Base-by-base conservation (phyloP, 371 early-diverging fungal genomes). In the Mucor piriformis region DNA sequence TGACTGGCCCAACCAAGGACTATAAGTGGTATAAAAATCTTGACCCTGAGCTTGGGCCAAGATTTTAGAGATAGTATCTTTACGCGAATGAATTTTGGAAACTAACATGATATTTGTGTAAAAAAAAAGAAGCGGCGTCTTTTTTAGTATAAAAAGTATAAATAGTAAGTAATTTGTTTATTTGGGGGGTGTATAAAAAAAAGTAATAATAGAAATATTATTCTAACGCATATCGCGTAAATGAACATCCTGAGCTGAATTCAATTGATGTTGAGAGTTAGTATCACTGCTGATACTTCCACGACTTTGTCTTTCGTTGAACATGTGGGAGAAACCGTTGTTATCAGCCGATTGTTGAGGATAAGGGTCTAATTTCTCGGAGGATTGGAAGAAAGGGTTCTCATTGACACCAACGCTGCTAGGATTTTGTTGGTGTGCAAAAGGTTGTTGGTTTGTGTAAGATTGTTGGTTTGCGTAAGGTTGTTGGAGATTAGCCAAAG, bases 321-420 rank as follows among this genome's bases (percentile, higher is more conserved):
- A 78, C 76, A 75, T 75, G 56, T 78, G 79, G 15, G 73, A 64
- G 55, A 78, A 78, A 0, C 79, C 70, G 15, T 69, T 70, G 23
- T 57, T 51, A 42, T 53, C 38, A 16, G 33, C 43, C 16, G 23
- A 33, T 42, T 38, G 46, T 44, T 57, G 53, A 46, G 25, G 20
- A 38, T 47, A 54, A 35, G 63, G 63, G 10, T 24, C 59, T 29
- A 65, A 42, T 16, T 63, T 64, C 33, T 64, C 69, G 33, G 59
- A 32, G 12, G 47, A 40, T 12, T 25, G 46, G 42, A 60, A 68
- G 46, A 68, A 60, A 29, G 69, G 69, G 18, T 64, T 68, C 8
- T 44, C 38, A 11, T 21, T 24, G 18, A 37, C 35, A 10, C 25
- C 37, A 6, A 35, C 5, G 20, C 25, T 51, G 23, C 25, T 29